phyloP scores from a whole-genome alignment of 2,329 filamentous ascomycete species.

The Penicillium sp. region DNA sequence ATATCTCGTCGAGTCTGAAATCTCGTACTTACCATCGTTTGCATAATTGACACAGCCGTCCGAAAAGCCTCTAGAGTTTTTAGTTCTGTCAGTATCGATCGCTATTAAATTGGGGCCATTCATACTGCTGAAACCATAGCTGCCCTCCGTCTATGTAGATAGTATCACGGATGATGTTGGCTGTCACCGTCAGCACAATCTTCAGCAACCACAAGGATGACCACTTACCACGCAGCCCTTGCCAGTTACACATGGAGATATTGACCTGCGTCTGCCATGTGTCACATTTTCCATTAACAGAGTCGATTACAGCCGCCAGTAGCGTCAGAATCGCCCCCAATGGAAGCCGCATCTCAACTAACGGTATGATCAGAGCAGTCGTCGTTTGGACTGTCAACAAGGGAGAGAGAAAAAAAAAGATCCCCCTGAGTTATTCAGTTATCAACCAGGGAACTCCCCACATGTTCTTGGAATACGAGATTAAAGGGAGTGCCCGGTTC shows the following conservation, averaged over 20 bases:
- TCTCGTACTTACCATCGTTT: not conserved
- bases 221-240: conserved; percentile 9
- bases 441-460: no score
- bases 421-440: no score
- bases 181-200: conserved; percentile 5
- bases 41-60: conserved; percentile 5
- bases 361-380: not conserved
- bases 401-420: not conserved
- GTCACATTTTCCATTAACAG: conserved; percentile 3
- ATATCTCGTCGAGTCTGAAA: not conserved
- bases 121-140: conserved; percentile 15
- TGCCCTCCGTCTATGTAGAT: conserved; percentile 17
- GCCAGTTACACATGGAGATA: conserved; percentile 16
- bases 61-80: conserved; percentile 7
- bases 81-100: not conserved
- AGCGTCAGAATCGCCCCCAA: not conserved
- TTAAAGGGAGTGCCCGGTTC: not conserved
- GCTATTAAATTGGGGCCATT: not conserved
- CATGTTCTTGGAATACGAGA: not conserved
- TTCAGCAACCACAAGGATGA: not conserved
- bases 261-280: conserved; percentile 10
- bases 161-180: conserved; percentile 17
- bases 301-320: not conserved
- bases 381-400: not conserved
- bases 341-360: conserved; percentile 1